These are phyloP conservation scores for Aureobasidium sp. DNA, from an alignment of 2,329 filamentous ascomycete genomes.

Conservation along the genomic window DNA sequence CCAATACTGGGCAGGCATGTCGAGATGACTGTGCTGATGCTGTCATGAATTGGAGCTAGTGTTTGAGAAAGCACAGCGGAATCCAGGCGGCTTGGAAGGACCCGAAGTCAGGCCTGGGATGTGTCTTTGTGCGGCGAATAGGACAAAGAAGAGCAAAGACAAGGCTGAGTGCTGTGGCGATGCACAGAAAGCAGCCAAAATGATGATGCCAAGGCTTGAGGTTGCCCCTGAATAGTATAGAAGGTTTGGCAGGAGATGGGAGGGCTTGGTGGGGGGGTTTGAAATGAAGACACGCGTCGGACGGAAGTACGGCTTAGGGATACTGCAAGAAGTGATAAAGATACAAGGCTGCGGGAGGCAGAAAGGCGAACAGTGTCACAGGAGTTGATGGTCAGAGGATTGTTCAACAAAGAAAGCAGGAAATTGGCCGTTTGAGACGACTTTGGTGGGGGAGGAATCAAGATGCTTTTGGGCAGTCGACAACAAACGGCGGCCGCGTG, in stretches of 20 bases:
- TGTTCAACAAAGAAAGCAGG: constrained; percentile 11
- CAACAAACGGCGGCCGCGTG: background rate
- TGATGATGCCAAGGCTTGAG: background rate
- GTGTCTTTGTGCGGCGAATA: background rate
- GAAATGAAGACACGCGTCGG: constrained; percentile 8
- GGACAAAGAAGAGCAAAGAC: background rate
- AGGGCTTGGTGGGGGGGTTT: background rate
- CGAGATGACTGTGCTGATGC: background rate
- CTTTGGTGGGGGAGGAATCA: background rate
- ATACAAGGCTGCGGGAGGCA: background rate
- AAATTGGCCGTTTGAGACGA: constrained; percentile 3
- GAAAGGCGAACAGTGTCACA: background rate
- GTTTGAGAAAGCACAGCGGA: constrained; percentile 6
- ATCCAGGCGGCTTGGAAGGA: background rate
- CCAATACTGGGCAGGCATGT: background rate
- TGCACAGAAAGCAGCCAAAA: background rate
- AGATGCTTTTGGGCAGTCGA: constrained; percentile 5
- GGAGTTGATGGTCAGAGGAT: background rate
- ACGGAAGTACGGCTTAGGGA: background rate
- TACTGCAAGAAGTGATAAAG: background rate
- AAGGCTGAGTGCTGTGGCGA: constrained; percentile 10
- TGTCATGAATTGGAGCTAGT: background rate
- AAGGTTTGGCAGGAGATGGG: background rate
- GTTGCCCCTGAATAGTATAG: background rate
- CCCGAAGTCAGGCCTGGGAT: background rate